Evolutionary conservation across 1,139 yeast genomes (phyloP), one percentile per base, ranked within the genome.

Genomic region (Blastobotrys buckinghamii): DNA sequence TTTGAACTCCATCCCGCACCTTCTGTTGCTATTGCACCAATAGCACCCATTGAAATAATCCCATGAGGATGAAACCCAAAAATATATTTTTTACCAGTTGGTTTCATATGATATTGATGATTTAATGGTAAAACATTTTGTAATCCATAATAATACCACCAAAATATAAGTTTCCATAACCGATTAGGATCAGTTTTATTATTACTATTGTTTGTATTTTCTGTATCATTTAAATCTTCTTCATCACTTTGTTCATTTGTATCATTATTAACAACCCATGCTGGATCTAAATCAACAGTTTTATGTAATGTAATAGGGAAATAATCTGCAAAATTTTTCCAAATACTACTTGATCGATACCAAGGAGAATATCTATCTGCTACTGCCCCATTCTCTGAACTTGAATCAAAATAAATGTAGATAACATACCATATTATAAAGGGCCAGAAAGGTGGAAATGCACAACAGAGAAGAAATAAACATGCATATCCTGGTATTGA

Each of bases 11-110:
- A 85, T 33, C 75, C 74, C 6, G 84, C 76, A 12, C 90, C 94
- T 56, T 90, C 90, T 9, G 95, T 85, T 0, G 84, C 92, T 59
- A 92, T 74, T 0, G 82, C 82, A 4, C 96, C 96, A 65, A 92
- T 81, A 0, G 84, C 94, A 1, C 97, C 97, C 78, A 90, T 76
- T 0, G 96, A 88, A 26, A 90, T 89, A 10, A 92, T 90, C 0
- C 99, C 98, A 64, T 92, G 98, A 0, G 99, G 98, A 66, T 90
- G 97, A 62, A 88, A 85, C 0, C 97, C 96, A 67, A 92, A 90
- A 1, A 92, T 80, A 64, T 92, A 92, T 42, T 84, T 73, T 46
- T 56, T 53, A 35, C 70, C 70, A 0, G 67, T 62, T n/a, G 62
- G 53, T 40, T 24, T 43, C 33, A 39, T 27, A 35, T 47, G 29